A percentile compares a stretch with the other conserved stretches of the same genome.
Evolutionary conservation across 73 alveolate genomes (phyloP).

Genomic region (Strombidium stylifer): DNA sequence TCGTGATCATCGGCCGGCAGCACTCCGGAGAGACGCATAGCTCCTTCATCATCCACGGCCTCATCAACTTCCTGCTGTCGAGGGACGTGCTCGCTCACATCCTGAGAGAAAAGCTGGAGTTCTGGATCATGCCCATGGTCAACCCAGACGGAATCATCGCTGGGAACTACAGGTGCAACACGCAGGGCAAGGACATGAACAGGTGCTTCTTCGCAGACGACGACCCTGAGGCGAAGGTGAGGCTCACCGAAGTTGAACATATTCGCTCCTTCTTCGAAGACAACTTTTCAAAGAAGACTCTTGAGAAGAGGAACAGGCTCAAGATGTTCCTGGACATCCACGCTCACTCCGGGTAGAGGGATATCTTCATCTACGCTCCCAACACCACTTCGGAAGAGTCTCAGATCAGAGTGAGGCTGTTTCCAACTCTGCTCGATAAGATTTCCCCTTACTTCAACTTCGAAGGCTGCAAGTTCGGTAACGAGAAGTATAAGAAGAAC

Average conservation of each 20-base stretch:
- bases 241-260: neutral
- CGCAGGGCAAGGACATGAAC: constrained; percentile 21
- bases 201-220: constrained; percentile 8
- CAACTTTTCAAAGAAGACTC: neutral
- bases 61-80: neutral
- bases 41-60: constrained; percentile 16
- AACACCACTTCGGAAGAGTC: neutral
- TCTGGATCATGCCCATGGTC: constrained; percentile 17
- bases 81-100: no score
- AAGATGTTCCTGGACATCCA: constrained; percentile 25
- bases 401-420: neutral
- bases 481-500: constrained; percentile 42
- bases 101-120: constrained; percentile 2
- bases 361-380: constrained; percentile 16
- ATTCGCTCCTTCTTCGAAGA: neutral
- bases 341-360: constrained; percentile 19
- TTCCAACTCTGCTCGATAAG: constrained; percentile 4
- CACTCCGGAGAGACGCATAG: constrained; percentile 29
- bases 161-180: constrained; percentile 17
- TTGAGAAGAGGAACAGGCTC: neutral
- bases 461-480: constrained; percentile 1
- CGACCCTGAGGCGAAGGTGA: neutral
- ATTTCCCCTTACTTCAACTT: constrained; percentile 5
- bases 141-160: constrained; percentile 24
- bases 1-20: constrained; percentile 10